Evolutionary conservation across 1,139 yeast genomes (phyloP).

Genomic region (Pichia norvegensis): DNA sequence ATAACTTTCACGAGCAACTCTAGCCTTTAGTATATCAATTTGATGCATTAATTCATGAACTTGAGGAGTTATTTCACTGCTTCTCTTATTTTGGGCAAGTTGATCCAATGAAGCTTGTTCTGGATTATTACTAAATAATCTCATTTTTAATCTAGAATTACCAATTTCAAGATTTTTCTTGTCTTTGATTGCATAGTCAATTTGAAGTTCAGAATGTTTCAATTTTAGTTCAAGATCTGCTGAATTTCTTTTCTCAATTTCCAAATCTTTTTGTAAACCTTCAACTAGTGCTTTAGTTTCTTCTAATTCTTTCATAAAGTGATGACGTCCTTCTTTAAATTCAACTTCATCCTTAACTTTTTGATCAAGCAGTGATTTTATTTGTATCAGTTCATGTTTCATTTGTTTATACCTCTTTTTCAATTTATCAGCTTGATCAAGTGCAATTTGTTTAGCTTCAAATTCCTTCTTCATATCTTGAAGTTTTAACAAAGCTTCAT

Average conservation of each 20-base stretch:
- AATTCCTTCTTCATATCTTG: constrained; percentile 8
- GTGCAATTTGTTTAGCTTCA: constrained; percentile 17
- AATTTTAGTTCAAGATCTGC: constrained; percentile 17
- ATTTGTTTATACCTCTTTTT: constrained; percentile 29
- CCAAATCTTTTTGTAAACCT: constrained; percentile 24
- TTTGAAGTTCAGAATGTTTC: constrained; percentile 32
- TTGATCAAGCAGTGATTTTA: constrained; percentile 30
- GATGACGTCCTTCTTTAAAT: constrained; percentile 34
- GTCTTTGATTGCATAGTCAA: constrained; percentile 31
- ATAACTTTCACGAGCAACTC: constrained; percentile 46
- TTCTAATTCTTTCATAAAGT: constrained; percentile 30
- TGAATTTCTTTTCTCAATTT: constrained; percentile 21
- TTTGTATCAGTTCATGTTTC: constrained; percentile 34
- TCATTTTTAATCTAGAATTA: constrained; percentile 26
- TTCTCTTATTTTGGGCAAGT: constrained; percentile 2
- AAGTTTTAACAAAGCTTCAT: constrained; percentile 2
- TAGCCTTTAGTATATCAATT: constrained; percentile 46
- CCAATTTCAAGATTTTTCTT: constrained; percentile 27
- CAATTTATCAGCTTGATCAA: constrained; percentile 20
- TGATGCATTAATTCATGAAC: constrained; percentile 40
- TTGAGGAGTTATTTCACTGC: constrained; percentile 10
- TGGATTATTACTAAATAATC: constrained; percentile 33
- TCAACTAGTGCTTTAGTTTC: constrained; percentile 23
- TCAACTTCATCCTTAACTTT: constrained; percentile 35
- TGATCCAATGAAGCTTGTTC: constrained; percentile 17